Base-by-base conservation (phyloP, 2,329 filamentous ascomycete species). In the Colletotrichum eleusines region DNA sequence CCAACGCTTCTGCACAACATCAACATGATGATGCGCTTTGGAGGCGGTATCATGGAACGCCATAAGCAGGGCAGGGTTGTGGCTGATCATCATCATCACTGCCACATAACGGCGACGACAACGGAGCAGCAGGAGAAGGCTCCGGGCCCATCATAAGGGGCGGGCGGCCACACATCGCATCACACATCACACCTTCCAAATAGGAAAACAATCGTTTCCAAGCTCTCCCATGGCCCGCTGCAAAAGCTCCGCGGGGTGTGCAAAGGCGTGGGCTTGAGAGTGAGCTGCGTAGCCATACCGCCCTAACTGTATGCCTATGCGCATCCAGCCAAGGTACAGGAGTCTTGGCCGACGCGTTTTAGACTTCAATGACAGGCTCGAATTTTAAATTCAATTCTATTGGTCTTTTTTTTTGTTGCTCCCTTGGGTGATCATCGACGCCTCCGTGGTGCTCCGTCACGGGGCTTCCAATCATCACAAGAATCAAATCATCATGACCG, bases 61-160 rank as follows among this genome's bases (percentile, higher is more conserved):
- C 38, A 5, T 40, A 59, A 46, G 11, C 33, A 26, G n/a, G 35
- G 54, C 54, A 18, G 33, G 14, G 18, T 40, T 54, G 54, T 57
- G 54, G 54, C 54, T 57, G 54, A 20, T 23, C 54, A 26, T 46
- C 57, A 26, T 46, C 57, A 40, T 59, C 57, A 59, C 38, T 26
- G 57, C 38, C 23, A n/a, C 57, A 40, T 59, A 59, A 59, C 40
- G 20, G 20, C n/a, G 16, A 28, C 2, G 38, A 33, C 18, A 8
- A 35, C 16, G 31, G 11, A 55, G 31, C 20, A 33, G 14, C 33
- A 59, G 40, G 38, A 59, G n/a, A n/a, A 44, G 8, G 38, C 9
- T 44, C 38, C 23, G 23, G 55, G 12, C 38, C 55, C 38, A 20
- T 59, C 7, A 40, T 9, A 28, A 44, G 55, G 26, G n/a, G 54